These are phyloP conservation scores for Lactifluus volemus DNA, from an alignment of 768 basidiomycete genomes.

Conservation along the genomic window DNA sequence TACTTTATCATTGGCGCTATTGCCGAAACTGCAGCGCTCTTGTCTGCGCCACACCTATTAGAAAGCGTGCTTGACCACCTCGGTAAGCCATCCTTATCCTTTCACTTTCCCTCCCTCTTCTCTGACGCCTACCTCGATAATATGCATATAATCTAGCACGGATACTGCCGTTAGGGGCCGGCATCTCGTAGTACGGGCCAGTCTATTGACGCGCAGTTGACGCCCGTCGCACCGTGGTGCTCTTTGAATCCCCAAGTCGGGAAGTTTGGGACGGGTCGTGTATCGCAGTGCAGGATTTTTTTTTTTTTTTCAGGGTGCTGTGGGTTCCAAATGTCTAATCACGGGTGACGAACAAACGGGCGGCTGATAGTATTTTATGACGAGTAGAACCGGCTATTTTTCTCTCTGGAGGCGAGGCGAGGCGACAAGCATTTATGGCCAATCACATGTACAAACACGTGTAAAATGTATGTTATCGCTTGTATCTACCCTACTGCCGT, in stretches of 20 bases:
- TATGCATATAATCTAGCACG: background rate
- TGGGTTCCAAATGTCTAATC: background rate
- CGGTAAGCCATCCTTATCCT: background rate
- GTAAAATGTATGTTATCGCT: background rate
- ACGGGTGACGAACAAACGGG: background rate
- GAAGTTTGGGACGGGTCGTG: background rate
- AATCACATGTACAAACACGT: background rate
- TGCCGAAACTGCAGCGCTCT: background rate
- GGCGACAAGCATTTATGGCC: no score
- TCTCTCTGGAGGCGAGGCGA: no score
- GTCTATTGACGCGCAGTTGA: background rate
- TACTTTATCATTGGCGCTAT: background rate
- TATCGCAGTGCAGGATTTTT: background rate
- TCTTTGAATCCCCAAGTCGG: background rate
- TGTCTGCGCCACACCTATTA: constrained; percentile 3
- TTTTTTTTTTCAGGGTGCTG: background rate
- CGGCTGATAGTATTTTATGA: background rate
- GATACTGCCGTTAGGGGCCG: constrained; percentile 7
- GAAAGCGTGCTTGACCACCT: constrained; percentile 7
- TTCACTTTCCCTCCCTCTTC: no score
- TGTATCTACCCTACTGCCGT: background rate
- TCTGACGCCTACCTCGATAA: background rate
- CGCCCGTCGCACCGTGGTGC: background rate
- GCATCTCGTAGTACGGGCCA: constrained; percentile 4
- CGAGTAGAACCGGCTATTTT: background rate